These are phyloP conservation scores for Hypoxylon fuscum DNA, from an alignment of 495 filamentous ascomycete species.

Conservation along the genomic window DNA sequence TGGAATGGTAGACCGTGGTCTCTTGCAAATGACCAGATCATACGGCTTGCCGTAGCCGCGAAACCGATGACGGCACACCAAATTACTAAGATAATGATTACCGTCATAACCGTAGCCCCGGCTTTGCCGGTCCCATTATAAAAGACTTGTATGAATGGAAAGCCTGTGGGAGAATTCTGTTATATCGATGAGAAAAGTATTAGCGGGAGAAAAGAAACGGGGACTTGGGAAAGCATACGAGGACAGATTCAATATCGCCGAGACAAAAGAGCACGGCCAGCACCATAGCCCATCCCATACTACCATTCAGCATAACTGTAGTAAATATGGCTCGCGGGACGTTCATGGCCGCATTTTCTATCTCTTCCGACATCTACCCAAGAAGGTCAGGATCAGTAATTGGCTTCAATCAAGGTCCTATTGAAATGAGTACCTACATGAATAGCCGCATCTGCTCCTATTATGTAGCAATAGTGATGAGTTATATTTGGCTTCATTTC, in stretches of 20 bases:
- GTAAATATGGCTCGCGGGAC: slow-evolving; percentile 64
- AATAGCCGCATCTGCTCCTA: slow-evolving; percentile 61
- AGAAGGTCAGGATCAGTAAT: slow-evolving; percentile 1
- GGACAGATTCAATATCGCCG: slow-evolving; percentile 54
- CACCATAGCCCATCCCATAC: slow-evolving; percentile 60
- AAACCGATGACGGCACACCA: slow-evolving; percentile 58
- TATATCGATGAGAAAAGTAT: background rate
- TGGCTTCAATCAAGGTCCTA: background rate
- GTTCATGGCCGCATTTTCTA: slow-evolving; percentile 60
- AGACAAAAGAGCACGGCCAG: slow-evolving; percentile 63
- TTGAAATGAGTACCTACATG: slow-evolving; percentile 43
- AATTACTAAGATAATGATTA: slow-evolving; percentile 57
- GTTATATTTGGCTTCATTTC: background rate
- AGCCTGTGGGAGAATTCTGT: slow-evolving; percentile 49
- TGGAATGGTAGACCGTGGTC: slow-evolving; percentile 64
- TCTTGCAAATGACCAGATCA: slow-evolving; percentile 68
- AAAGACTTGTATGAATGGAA: slow-evolving; percentile 64
- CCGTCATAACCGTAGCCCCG: slow-evolving; percentile 57
- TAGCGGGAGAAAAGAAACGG: background rate
- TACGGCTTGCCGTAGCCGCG: slow-evolving; percentile 62
- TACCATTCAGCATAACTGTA: slow-evolving; percentile 57
- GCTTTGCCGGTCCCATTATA: slow-evolving; percentile 55
- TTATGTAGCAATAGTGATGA: slow-evolving; percentile 2
- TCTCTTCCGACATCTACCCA: slow-evolving; percentile 62
- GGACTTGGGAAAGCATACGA: slow-evolving; percentile 9